Base-by-base conservation (phyloP, 768 basidiomycete species). In the Rickenella mellea region DNA sequence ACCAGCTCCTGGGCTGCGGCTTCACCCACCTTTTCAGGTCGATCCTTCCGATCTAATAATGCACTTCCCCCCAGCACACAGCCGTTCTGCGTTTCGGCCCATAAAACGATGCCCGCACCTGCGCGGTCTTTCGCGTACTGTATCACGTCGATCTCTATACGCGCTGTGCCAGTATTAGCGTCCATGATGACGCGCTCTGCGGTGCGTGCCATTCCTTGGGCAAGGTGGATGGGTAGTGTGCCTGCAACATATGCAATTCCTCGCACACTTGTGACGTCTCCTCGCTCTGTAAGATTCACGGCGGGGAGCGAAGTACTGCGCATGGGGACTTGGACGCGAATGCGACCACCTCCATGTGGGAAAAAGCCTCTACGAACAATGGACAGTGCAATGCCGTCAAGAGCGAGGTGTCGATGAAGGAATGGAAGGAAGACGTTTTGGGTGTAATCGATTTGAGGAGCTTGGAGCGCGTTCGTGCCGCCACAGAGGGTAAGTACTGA, bases 391-490 rank as follows among this genome's bases (percentile, higher is more conserved):
- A 36, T 17, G 2, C 71, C 58, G 6, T 56, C 43, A 30, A 68
- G 40, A 14, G 68, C 50, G 31, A 48, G 22, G 55, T 81, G 78
- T 9, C 58, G 63, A 19, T 60, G 62, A 24, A 85, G 57, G 55
- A 88, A 89, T 0, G 84, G 85, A 5, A 88, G 55, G 53, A 88
- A 67, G 38, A 86, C 61, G 47, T 76, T 63, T 38, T 74, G 65
- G 4, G 71, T 72, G 55, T 85, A 86, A 59, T 88, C 85, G 22
- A 85, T 72, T 48, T 86, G 86, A 0, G 86, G 86, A 5, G 84
- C 83, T 31, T 69, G 58, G 2, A 64, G 59, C 15, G 83, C 82
- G 47, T 87, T 87, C 2, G 85, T 87, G 2, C 84, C 86, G 6
- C 86, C 85, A 1, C 64, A 62, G 2, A 88, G 68, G 7, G 62